A percentile compares a stretch with the other conserved stretches of the same genome.
phyloP scores from a whole-genome alignment of 345 rosid species.

The Lumnitzera littorea region DNA sequence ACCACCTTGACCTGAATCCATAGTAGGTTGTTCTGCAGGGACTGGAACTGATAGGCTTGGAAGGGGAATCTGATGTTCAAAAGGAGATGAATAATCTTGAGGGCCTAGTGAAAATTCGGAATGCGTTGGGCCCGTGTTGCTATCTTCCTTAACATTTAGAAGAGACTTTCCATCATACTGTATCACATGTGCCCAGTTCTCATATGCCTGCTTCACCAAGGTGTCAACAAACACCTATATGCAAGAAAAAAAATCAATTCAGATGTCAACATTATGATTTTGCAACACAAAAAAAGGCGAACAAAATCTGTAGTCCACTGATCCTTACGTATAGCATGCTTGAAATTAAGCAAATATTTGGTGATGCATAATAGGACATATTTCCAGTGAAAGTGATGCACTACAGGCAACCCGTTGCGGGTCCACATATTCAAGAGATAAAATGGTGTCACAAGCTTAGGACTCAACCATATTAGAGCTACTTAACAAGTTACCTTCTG shows the following conservation, averaged over 20 bases:
- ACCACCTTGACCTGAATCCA: conserved; percentile 40
- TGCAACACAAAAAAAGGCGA: not conserved
- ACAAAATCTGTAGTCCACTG: not conserved
- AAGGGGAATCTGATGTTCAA: conserved; percentile 29
- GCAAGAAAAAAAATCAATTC: conserved; percentile 10
- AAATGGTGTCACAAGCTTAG: too few relatives aligned
- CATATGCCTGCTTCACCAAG: conserved; percentile 91
- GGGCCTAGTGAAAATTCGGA: conserved; percentile 22
- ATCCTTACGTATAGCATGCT: too few relatives aligned
- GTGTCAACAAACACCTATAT: conserved; percentile 67
- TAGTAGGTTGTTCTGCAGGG: conserved; percentile 44
- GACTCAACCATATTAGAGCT: too few relatives aligned
- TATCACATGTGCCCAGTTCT: conserved; percentile 85
- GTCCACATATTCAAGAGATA: too few relatives aligned
- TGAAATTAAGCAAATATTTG: too few relatives aligned
- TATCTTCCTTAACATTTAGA: conserved; percentile 39
- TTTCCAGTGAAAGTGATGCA: too few relatives aligned
- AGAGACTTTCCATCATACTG: conserved; percentile 88
- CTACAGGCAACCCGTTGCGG: too few relatives aligned
- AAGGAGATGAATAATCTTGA: conserved; percentile 31
- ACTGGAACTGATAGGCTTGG: conserved; percentile 37
- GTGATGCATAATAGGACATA: too few relatives aligned
- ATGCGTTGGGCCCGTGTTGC: conserved; percentile 21
- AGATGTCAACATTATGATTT: not conserved
- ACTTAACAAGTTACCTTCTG: conserved; percentile 55